Conservation (phyloP, 331 rosid species). For the Malus hybrid region DNA sequence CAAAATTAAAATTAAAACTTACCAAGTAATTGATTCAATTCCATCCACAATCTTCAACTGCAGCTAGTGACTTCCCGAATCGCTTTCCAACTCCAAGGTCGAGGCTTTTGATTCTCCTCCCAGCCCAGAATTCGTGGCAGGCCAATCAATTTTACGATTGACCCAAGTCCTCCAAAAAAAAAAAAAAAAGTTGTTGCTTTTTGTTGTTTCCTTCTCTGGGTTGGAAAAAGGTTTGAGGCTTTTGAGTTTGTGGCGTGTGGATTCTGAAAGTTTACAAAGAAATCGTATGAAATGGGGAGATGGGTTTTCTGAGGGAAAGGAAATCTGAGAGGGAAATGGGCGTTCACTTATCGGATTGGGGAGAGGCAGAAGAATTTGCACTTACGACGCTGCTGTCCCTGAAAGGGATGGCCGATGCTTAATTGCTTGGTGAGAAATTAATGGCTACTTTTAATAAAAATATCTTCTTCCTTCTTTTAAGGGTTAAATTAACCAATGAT, state of each 20-base stretch:
- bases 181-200: too few species aligned
- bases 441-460: background rate
- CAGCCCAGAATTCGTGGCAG: background rate
- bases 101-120: background rate
- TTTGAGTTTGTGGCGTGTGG: background rate
- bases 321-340: too few species aligned
- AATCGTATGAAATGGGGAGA: background rate
- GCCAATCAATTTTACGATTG: background rate
- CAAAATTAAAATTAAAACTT: background rate
- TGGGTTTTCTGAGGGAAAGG: background rate
- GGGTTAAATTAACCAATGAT: background rate
- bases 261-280: background rate
- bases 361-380: conserved; percentile 9
- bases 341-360: conserved; percentile 26
- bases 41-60: conserved; percentile 14
- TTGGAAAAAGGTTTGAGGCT: background rate
- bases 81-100: conserved; percentile 25
- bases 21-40: conserved; percentile 15
- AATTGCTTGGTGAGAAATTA: background rate
- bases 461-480: background rate
- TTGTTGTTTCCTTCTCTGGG: background rate
- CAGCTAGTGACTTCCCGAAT: conserved; percentile 17
- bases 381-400: conserved; percentile 24
- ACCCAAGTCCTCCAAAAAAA: background rate
- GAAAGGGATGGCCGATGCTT: conserved; percentile 16